Percentiles rank a stretch among this genome's conserved stretches.
Conservation (phyloP, 768 basidiomycete genomes). For the Boletus sp. region DNA sequence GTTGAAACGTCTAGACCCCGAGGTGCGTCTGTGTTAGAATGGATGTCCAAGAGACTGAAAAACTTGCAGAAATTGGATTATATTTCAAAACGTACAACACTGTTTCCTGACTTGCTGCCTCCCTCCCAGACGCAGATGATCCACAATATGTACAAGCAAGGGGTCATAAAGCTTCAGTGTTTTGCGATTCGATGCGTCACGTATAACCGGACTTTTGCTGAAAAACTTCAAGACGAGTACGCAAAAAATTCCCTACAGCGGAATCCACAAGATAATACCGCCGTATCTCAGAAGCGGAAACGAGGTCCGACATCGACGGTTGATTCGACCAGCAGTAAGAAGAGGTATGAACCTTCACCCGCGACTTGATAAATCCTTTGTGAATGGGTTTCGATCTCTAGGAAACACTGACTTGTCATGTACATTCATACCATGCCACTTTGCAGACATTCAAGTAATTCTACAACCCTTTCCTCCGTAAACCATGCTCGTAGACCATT, state of each 20-base stretch:
- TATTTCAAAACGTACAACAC: constrained; percentile 16
- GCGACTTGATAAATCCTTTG: neutral
- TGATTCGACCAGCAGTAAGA: constrained; percentile 6
- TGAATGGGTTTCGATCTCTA: constrained; percentile 1
- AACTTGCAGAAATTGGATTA: constrained; percentile 18
- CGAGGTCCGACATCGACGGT: neutral
- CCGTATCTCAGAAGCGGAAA: constrained; percentile 14
- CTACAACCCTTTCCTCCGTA: neutral
- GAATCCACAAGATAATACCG: neutral
- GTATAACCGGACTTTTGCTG: constrained; percentile 14
- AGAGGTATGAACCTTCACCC: constrained; percentile 1
- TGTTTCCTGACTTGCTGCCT: constrained; percentile 22
- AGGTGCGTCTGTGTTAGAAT: constrained; percentile 6
- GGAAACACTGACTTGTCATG: constrained; percentile 8
- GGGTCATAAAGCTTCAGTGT: constrained; percentile 29
- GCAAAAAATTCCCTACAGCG: neutral
- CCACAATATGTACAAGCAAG: constrained; percentile 27
- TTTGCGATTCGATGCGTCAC: constrained; percentile 24
- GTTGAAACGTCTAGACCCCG: constrained; percentile 7
- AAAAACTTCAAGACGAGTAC: constrained; percentile 8
- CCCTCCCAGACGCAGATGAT: constrained; percentile 26
- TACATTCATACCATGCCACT: neutral
- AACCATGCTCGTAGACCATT: neutral
- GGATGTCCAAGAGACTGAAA: neutral
- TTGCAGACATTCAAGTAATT: neutral